phyloP scores from a whole-genome alignment of 345 rosid genomes.

The Gossypium anomalum region DNA sequence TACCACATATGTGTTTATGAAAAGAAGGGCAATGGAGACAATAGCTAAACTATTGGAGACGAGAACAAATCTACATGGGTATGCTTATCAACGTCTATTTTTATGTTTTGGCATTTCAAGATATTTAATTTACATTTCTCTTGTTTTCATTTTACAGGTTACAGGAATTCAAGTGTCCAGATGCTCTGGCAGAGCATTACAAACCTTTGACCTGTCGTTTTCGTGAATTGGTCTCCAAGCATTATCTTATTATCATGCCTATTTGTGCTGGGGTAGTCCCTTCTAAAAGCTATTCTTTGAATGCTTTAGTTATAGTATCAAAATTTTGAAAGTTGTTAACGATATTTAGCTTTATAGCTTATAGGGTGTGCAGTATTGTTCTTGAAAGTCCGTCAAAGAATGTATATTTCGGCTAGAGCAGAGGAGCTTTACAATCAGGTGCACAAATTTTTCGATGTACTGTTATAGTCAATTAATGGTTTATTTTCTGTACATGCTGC shows the following conservation, averaged over 20 bases:
- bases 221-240: conserved; percentile 52
- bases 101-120: neutral
- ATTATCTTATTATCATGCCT: conserved; percentile 37
- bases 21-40: conserved; percentile 48
- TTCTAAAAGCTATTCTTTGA: conserved; percentile 24
- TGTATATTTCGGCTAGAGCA: conserved; percentile 45
- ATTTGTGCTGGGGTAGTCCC: conserved; percentile 51
- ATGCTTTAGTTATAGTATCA: conserved; percentile 34
- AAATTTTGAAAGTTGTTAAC: conserved; percentile 51
- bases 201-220: conserved; percentile 59
- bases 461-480: neutral
- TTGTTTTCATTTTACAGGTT: conserved; percentile 32
- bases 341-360: conserved; percentile 62
- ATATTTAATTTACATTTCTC: conserved; percentile 15
- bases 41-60: conserved; percentile 41
- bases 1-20: conserved; percentile 33
- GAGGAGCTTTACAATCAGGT: conserved; percentile 80
- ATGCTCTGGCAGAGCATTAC: conserved; percentile 47
- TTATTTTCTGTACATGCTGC: neutral
- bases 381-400: conserved; percentile 41
- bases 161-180: conserved; percentile 76
- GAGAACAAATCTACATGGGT: conserved; percentile 58
- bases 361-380: conserved; percentile 38
- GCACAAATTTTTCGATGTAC: neutral
- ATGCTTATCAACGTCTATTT: conserved; percentile 15